Base-by-base conservation (phyloP, 495 filamentous ascomycete species). In the Jackrogersella minutella region DNA sequence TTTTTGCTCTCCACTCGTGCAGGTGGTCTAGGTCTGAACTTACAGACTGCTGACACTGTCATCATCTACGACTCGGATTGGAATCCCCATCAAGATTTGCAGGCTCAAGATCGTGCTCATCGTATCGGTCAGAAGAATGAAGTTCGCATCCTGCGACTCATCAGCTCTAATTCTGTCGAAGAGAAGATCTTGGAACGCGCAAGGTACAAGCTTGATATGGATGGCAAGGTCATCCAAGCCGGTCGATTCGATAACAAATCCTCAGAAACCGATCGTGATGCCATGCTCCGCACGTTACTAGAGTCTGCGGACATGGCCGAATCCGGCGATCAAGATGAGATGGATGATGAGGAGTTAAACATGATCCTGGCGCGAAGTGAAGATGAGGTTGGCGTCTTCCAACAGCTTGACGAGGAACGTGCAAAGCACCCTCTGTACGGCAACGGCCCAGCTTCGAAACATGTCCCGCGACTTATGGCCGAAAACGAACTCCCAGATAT, bases 71-170 rank as follows among this genome's bases (percentile, higher is more conserved):
- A 99, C 77, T 99, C 95, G 0, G 95, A 99, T 80, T 99, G 95
- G 95, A 99, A 99, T 80, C 95, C 95, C 71, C 95, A 98, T 78
- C 95, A 99, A 78, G 95, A 99, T 90, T 80, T 99, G 74, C 95
- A 99, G 79, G 95, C 95, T 26, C 95, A 99, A 76, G 95, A 99
- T 88, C 94, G 95, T 87, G 95, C 95, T 19, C 95, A 99, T 87
- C 95, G 95, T 88, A 99, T 99, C 66, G 95, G 95, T 50, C 95
- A 99, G 77, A 99, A 99, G 87, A 99, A 99, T 73, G 95, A 99
- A 79, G 95, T 99, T 31, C 91, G 95, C 26, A 99, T 99, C 71
- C 79, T 99, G 64, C 87, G 95, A 69, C 82, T 99, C 36, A 99
- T 99, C 76, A 97, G 89, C 64, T 94, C 93, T 3, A 96, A 96